These are phyloP conservation scores for Suillus variegatus DNA, from an alignment of 768 basidiomycete genomes.

Conservation along the genomic window DNA sequence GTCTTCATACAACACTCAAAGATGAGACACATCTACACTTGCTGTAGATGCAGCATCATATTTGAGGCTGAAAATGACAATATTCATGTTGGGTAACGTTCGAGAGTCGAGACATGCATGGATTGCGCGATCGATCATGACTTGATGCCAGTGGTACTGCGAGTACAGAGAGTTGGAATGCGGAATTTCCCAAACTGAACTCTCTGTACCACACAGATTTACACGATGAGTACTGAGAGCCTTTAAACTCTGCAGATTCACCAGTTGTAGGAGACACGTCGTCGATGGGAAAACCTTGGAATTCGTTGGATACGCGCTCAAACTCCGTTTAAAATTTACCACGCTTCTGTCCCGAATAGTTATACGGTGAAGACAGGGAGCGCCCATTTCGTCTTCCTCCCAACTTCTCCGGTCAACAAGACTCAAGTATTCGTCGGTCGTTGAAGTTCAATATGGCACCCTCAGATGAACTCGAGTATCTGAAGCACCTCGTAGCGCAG, in stretches of 20 bases:
- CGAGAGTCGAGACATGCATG: no score
- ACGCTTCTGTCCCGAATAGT: neutral
- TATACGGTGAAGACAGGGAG: neutral
- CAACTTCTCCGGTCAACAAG: neutral
- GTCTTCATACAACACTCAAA: neutral
- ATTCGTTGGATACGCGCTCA: neutral
- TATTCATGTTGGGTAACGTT: no score
- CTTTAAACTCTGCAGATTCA: neutral
- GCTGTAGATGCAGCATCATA: neutral
- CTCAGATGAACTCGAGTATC: slow-evolving; percentile 86
- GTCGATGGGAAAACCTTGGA: neutral
- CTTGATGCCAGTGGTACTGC: no score
- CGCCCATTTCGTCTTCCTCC: neutral
- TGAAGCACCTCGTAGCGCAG: slow-evolving; percentile 90
- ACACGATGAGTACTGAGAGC: no score
- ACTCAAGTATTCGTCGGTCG: neutral
- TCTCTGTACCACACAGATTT: no score
- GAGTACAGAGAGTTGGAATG: no score
- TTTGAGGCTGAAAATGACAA: neutral
- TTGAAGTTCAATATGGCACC: slow-evolving; percentile 48
- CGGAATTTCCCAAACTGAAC: no score
- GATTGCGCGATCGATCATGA: no score
- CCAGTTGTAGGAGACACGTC: no score
- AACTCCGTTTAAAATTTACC: slow-evolving; percentile 2
- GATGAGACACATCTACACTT: neutral